Percentiles rank a stretch among this genome's conserved stretches.
These are phyloP conservation scores for Gymnopus androsaceus DNA, from an alignment of 1,284 basidiomycete genomes.

Conservation along the genomic window DNA sequence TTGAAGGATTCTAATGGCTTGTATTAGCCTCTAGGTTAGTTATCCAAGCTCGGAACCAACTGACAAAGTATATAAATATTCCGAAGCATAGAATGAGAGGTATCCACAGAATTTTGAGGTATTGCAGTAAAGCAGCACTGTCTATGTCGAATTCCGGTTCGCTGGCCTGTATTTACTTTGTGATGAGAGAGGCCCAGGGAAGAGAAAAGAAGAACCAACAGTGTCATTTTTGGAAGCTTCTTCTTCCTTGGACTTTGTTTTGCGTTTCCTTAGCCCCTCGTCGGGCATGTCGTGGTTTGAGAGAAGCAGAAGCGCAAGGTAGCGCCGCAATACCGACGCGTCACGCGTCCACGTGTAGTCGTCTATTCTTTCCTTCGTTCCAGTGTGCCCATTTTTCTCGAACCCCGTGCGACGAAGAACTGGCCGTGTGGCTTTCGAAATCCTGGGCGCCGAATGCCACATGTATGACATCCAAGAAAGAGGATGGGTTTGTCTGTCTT, in stretches of 20 bases:
- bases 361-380: slow-evolving; percentile 33
- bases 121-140: slow-evolving; percentile 14
- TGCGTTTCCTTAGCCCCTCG: slow-evolving; percentile 12
- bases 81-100: slow-evolving; percentile 18
- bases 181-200: neutral
- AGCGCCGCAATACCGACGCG: neutral
- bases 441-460: too few species aligned
- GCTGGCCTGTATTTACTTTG: neutral
- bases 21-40: neutral
- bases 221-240: neutral
- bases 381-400: too few species aligned
- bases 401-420: too few species aligned
- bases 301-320: neutral
- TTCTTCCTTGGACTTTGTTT: neutral
- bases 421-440: too few species aligned
- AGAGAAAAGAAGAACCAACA: slow-evolving; percentile 1
- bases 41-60: neutral
- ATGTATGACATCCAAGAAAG: too few species aligned
- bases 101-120: slow-evolving; percentile 21
- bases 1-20: slow-evolving; percentile 21
- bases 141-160: slow-evolving; percentile 13
- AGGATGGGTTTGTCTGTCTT: too few species aligned
- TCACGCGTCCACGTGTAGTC: slow-evolving; percentile 26
- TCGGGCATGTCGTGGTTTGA: slow-evolving; percentile 5
- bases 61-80: slow-evolving; percentile 18